Base-by-base conservation (phyloP, 202 grass and related monocot species). In the Zizania palustris region DNA sequence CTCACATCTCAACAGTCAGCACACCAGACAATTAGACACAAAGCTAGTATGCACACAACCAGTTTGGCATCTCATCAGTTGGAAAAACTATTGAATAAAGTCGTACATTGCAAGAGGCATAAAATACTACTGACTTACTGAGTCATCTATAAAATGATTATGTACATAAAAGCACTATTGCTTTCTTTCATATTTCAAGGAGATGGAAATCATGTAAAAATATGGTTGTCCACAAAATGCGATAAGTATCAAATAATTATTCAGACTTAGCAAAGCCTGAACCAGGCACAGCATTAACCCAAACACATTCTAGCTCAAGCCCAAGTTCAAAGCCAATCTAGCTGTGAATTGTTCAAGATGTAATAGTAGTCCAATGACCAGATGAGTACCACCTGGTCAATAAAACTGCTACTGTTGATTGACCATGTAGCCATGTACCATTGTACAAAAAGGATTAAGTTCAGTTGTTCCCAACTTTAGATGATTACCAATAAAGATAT, bases 301-400 rank as follows among this genome's bases (percentile, higher is more conserved):
- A 44, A 73, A 20, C 16, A 5, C 22, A 10, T 65, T 14, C 11
- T 38, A 35, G 49, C 16, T 64, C 38, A 54, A 72, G 59, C 12
- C 22, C 16, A 77, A 44, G 45, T 41, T 2, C 20, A 49, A 45
- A 59, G 37, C 11, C 37, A 38, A 13, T 48, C 39, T 53, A 64
- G 79, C 59, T 37, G n/a, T 15, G 48, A 51, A 51, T 45, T 65
- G 46, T 20, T 44, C 7, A 8, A 15, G 46, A 73, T 56, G 40
- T 7, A 4, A 33, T 65, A 33, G 65, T 65, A 22, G 39, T 44
- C 15, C 60, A 74, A 58, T 46, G 38, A 13, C 11, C 4, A 9
- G 19, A 11, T 28, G 18, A 54, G 45, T 66, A 74, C 64, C 16
- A 16, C 49, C 9, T 65, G 49, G 28, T 67, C 40, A 82, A 48